Conservation (phyloP, 108 stramenopile genomes). For the Mediolabrus comicus region DNA sequence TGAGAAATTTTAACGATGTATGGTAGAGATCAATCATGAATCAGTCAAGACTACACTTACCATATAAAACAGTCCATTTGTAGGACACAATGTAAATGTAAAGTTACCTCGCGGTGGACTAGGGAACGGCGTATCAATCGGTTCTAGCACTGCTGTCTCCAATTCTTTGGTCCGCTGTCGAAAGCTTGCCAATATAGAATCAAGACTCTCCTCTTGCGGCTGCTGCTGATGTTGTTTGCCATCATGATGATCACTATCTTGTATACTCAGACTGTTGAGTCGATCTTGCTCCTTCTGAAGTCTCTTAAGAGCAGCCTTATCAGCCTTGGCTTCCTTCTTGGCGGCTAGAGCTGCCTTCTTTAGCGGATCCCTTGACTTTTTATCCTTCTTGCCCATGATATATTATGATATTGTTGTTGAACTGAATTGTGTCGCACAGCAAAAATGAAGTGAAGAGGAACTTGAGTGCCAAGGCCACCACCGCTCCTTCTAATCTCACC, state of each 20-base stretch:
- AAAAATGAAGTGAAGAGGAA: too few relatives aligned
- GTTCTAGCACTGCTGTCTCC: slow-evolving; percentile 39
- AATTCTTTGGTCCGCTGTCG: slow-evolving; percentile 37
- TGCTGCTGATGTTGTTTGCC: neutral
- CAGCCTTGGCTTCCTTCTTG: slow-evolving; percentile 82
- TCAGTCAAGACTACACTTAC: slow-evolving; percentile 14
- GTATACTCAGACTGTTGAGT: slow-evolving; percentile 6
- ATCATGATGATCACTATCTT: slow-evolving; percentile 15
- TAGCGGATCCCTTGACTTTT: slow-evolving; percentile 61
- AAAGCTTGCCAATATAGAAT: slow-evolving; percentile 48
- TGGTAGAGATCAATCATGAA: too few relatives aligned
- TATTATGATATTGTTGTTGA: neutral
- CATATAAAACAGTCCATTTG: slow-evolving; percentile 72
- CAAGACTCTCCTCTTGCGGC: slow-evolving; percentile 38
- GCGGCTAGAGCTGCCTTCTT: slow-evolving; percentile 82
- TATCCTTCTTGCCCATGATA: slow-evolving; percentile 60
- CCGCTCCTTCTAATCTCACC: too few relatives aligned
- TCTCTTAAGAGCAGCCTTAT: slow-evolving; percentile 75
- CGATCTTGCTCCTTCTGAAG: slow-evolving; percentile 49
- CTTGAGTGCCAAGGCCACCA: too few relatives aligned
- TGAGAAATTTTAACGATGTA: too few relatives aligned
- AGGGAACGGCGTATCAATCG: slow-evolving; percentile 54
- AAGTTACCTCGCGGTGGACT: slow-evolving; percentile 79
- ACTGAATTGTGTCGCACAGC: too few relatives aligned
- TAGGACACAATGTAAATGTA: slow-evolving; percentile 63